Evolutionary conservation across 2,329 filamentous ascomycete species (phyloP).

Genomic region (Cladophialophora bantiana): DNA sequence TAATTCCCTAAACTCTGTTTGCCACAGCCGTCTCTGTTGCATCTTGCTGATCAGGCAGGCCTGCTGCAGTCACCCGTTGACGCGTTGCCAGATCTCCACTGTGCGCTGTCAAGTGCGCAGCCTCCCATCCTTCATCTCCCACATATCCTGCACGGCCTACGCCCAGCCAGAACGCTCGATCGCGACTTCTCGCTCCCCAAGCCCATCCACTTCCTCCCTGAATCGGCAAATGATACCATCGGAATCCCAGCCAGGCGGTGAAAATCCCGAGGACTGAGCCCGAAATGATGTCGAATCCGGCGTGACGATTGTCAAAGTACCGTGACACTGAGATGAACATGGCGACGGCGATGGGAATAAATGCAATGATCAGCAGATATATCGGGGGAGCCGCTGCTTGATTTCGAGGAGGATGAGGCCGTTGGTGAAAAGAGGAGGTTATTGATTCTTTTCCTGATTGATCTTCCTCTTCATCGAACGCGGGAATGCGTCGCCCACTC

Average conservation of each 20-base stretch:
- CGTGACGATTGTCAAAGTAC: conserved; percentile 87
- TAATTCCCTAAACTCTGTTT: conserved; percentile 14
- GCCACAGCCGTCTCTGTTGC: conserved; percentile 16
- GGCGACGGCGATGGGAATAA: conserved; percentile 75
- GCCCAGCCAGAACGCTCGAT: conserved; percentile 80
- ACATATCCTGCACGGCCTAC: conserved; percentile 56
- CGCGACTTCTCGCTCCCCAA: conserved; percentile 78
- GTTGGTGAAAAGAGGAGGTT: conserved; percentile 22
- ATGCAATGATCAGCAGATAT: conserved; percentile 71
- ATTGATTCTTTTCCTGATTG: conserved; percentile 7
- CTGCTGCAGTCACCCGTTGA: conserved; percentile 17
- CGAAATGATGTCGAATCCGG: conserved; percentile 89
- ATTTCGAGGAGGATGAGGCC: conserved; percentile 62
- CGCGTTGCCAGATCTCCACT: not conserved
- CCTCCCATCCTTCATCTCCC: conserved; percentile 55
- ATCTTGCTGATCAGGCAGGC: conserved; percentile 28
- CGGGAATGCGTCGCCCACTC: conserved; percentile 24
- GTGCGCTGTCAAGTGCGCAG: conserved; percentile 6
- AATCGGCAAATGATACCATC: conserved; percentile 85
- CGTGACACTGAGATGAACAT: conserved; percentile 85
- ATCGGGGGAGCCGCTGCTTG: conserved; percentile 83
- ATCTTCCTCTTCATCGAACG: conserved; percentile 30
- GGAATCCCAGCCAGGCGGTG: conserved; percentile 76
- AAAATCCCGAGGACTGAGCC: conserved; percentile 80
- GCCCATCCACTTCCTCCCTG: conserved; percentile 83